A percentile compares a stretch with the other conserved stretches of the same genome.
phyloP scores from a whole-genome alignment of 257 asterid genomes.

The Lantana camara region DNA sequence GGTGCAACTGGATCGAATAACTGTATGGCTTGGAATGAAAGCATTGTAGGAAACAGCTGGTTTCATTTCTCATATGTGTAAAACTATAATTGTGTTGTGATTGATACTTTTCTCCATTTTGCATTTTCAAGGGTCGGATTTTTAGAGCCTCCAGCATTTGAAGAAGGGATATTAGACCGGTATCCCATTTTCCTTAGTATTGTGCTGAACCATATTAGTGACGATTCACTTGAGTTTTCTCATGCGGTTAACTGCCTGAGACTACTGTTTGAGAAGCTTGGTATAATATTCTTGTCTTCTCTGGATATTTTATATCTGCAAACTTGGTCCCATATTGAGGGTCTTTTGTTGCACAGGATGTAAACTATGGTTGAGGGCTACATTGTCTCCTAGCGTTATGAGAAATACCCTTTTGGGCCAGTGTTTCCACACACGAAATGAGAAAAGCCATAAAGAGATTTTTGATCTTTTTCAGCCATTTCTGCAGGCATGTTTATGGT shows the following conservation, averaged over 20 bases:
- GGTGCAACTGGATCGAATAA: constrained; percentile 76
- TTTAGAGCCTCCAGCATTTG: constrained; percentile 94
- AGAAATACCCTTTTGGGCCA: constrained; percentile 94
- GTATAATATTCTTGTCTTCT: constrained; percentile 47
- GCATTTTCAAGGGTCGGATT: constrained; percentile 80
- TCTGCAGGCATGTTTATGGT: constrained; percentile 72
- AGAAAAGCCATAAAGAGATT: constrained; percentile 97
- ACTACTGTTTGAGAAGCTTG: constrained; percentile 91
- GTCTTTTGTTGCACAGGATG: constrained; percentile 60
- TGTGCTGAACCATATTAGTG: constrained; percentile 92
- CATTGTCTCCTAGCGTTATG: constrained; percentile 95
- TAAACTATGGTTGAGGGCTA: constrained; percentile 94
- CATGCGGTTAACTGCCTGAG: constrained; percentile 92
- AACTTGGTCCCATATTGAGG: constrained; percentile 23
- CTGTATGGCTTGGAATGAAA: constrained; percentile 99
- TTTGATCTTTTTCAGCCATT: constrained; percentile 98
- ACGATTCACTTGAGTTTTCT: constrained; percentile 88
- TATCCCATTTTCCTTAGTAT: constrained; percentile 94
- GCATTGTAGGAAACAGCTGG: constrained; percentile 82
- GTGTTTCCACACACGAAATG: constrained; percentile 96
- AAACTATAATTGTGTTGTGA: constrained; percentile 25
- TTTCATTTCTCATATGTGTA: constrained; percentile 38
- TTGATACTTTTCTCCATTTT: constrained; percentile 36
- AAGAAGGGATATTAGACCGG: constrained; percentile 93
- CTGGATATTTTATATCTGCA: constrained; percentile 21